Conservation (phyloP, 352 stramenopile genomes). For the Globisporangium nunn region DNA sequence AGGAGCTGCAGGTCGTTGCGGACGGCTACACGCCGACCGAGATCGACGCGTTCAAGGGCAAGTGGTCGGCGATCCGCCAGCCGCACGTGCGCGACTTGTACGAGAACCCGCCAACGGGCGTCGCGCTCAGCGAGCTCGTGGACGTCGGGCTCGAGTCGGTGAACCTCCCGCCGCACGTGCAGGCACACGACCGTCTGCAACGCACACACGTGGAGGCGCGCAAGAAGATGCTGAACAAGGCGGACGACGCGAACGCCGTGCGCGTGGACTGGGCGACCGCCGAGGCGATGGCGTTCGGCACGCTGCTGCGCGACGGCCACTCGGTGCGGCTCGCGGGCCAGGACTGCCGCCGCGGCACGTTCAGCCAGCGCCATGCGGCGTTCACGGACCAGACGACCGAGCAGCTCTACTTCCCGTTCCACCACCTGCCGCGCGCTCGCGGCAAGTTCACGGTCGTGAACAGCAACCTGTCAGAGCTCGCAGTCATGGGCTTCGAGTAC, state of each 20-base stretch:
- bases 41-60: slow-evolving; percentile 69
- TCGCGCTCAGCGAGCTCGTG: slow-evolving; percentile 46
- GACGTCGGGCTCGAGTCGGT: slow-evolving; percentile 61
- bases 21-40: slow-evolving; percentile 55
- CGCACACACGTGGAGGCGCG: slow-evolving; percentile 70
- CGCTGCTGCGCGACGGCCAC: slow-evolving; percentile 73
- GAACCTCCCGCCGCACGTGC: slow-evolving; percentile 41
- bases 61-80: slow-evolving; percentile 54
- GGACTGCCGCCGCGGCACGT: slow-evolving; percentile 85
- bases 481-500: slow-evolving; percentile 87
- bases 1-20: slow-evolving; percentile 46
- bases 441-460: slow-evolving; percentile 63
- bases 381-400: slow-evolving; percentile 79
- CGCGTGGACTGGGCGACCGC: slow-evolving; percentile 85
- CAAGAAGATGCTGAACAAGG: slow-evolving; percentile 60
- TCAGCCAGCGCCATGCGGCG: slow-evolving; percentile 83
- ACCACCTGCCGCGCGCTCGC: slow-evolving; percentile 36
- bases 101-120: slow-evolving; percentile 38
- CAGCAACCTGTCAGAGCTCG: slow-evolving; percentile 83
- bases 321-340: slow-evolving; percentile 84
- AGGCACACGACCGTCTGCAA: slow-evolving; percentile 65
- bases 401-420: slow-evolving; percentile 71
- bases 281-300: slow-evolving; percentile 85
- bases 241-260: slow-evolving; percentile 19
- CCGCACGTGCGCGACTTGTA: slow-evolving; percentile 47